Percentiles rank a stretch among this genome's conserved stretches.
phyloP scores from a whole-genome alignment of 306 rosid species.

The Corylus americana region DNA sequence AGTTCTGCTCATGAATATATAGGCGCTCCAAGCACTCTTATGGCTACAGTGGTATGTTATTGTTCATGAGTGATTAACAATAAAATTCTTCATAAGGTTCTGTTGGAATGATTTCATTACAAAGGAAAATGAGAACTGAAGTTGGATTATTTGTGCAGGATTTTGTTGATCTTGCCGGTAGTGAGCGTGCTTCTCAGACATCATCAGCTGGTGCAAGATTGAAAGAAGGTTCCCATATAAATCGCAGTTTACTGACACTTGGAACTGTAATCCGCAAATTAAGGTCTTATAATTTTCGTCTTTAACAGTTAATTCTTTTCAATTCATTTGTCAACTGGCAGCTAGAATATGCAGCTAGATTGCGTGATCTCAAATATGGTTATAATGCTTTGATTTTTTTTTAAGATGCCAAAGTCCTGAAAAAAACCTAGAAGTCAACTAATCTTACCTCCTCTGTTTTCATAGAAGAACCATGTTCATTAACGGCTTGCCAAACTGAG shows the following conservation, averaged over 20 bases:
- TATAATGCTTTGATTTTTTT: neutral
- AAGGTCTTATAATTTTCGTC: conserved; percentile 48
- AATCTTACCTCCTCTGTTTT: conserved; percentile 18
- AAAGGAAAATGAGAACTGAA: conserved; percentile 13
- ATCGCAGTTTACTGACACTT: conserved; percentile 82
- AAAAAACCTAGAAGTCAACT: conserved; percentile 1
- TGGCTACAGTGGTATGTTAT: conserved; percentile 76
- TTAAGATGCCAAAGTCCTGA: neutral
- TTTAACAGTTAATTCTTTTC: neutral
- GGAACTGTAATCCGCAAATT: conserved; percentile 92
- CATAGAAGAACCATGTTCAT: conserved; percentile 2
- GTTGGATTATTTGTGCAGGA: conserved; percentile 49
- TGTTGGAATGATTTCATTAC: neutral
- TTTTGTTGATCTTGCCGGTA: conserved; percentile 94
- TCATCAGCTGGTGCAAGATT: conserved; percentile 74
- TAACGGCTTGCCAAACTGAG: conserved; percentile 4
- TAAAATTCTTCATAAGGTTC: neutral
- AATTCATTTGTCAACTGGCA: neutral
- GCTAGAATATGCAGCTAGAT: neutral
- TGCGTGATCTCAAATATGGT: neutral
- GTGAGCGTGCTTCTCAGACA: conserved; percentile 89
- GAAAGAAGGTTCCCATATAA: conserved; percentile 95
- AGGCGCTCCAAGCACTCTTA: conserved; percentile 50
- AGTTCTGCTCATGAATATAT: conserved; percentile 52
- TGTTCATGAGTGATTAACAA: neutral